Conservation (phyloP, 139 green algal species). For the Chlorella ohadii region DNA sequence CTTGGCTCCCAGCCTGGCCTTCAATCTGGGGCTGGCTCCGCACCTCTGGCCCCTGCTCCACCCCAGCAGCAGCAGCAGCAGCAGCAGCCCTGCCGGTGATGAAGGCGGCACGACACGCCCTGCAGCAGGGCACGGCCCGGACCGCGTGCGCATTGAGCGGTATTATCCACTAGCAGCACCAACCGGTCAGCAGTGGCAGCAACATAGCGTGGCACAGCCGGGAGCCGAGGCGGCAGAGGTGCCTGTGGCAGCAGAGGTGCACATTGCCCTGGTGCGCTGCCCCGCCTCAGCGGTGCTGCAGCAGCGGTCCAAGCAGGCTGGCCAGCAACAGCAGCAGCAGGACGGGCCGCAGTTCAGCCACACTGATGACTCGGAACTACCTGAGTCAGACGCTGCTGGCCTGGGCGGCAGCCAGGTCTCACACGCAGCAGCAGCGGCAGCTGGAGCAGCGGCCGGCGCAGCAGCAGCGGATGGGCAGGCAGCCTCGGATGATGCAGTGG, state of each 20-base stretch:
- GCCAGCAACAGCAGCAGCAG: neutral
- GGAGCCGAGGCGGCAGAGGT: neutral
- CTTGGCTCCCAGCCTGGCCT: conserved; percentile 37
- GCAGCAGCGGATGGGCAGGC: neutral
- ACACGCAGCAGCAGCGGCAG: neutral
- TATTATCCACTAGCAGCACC: no score
- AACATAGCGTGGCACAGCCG: conserved; percentile 18
- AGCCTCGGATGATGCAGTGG: conserved; percentile 9
- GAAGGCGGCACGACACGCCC: no score
- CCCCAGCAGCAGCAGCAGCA: neutral
- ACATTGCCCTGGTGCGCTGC: conserved; percentile 28
- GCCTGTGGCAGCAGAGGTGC: conserved; percentile 25
- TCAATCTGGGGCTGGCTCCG: conserved; percentile 44
- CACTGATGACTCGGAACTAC: neutral
- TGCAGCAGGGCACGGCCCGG: no score
- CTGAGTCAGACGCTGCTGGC: neutral
- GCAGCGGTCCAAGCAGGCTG: neutral
- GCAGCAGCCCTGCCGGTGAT: neutral
- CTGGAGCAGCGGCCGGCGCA: neutral
- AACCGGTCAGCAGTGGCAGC: neutral
- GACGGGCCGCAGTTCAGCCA: neutral
- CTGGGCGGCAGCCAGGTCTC: neutral
- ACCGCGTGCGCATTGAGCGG: no score
- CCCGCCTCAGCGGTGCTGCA: conserved; percentile 7
- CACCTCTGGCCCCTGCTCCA: conserved; percentile 38